These are phyloP conservation scores for Zygosaccharomyces siamensis DNA, from an alignment of 805 yeast species.

Conservation along the genomic window DNA sequence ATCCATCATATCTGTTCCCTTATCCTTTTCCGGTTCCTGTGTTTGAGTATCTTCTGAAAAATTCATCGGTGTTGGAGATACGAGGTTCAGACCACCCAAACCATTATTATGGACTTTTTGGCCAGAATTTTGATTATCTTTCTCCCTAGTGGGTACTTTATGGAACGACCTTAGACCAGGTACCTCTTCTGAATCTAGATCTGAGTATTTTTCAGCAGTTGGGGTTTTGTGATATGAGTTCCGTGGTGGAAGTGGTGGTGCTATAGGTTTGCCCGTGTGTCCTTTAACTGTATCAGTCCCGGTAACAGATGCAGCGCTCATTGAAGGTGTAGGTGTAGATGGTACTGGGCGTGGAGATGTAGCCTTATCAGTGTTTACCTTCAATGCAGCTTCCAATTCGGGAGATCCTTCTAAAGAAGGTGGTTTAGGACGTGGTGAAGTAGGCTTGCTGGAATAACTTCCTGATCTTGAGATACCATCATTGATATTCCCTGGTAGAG, in stretches of 20 bases:
- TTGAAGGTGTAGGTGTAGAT: neutral
- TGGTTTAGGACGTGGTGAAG: neutral
- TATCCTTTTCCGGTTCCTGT: neutral
- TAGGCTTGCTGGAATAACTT: neutral
- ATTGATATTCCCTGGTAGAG: neutral
- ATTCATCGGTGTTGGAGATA: neutral
- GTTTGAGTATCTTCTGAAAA: neutral
- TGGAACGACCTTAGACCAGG: slow-evolving; percentile 3
- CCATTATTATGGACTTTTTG: neutral
- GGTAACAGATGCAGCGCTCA: neutral
- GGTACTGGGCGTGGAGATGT: neutral
- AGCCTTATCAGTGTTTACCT: neutral
- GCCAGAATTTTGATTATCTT: neutral
- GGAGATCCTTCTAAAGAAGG: neutral
- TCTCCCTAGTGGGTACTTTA: neutral
- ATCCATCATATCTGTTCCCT: neutral
- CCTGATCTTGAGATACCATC: neutral
- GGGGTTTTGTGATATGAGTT: neutral
- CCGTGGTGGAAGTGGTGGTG: neutral
- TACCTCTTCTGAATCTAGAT: slow-evolving; percentile 1
- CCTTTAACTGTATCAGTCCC: neutral
- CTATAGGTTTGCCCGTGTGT: neutral
- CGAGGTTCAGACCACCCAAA: neutral
- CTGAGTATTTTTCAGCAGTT: neutral
- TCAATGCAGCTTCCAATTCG: neutral